Evolutionary conservation across 768 basidiomycete genomes (phyloP), one percentile per base, ranked within the genome.

Genomic region (Arthromyces matolae): DNA sequence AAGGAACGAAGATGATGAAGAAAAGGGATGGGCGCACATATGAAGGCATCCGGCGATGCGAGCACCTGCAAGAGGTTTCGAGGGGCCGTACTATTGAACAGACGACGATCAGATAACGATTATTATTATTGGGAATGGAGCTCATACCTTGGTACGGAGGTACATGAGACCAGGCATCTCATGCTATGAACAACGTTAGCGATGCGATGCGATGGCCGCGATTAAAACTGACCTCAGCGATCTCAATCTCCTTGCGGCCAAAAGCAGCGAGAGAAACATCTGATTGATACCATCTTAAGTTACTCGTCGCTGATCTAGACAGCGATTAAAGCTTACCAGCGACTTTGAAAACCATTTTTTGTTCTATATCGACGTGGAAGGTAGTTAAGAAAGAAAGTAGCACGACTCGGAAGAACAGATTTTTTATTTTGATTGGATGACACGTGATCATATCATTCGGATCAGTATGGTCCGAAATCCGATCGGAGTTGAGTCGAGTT

Each of bases 241-340:
- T 89, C 76, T 95, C 86, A 62, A 99, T 91, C 77, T 99, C 95
- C 78, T 99, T 99, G 78, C 95, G 93, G 71, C 95, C 93, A 73
- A 97, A 99, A 51, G 95, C 95, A 65, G 96, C 96, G 65, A 99
- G 90, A 62, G 94, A 98, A 62, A 95, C 76, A 66, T 93, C 93
- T 91, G 36, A 8, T 43, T 45, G 27, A 33, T 32, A n/a, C n/a
- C n/a, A n/a, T n/a, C n/a, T n/a, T n/a, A n/a, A n/a, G n/a, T n/a
- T n/a, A n/a, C 13, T 25, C 27, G 49, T 22, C 61, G 54, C 51
- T n/a, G 33, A 35, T 20, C 23, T 12, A 32, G 14, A 25, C 22
- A 4, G 40, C 22, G 32, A 45, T 29, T 32, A 20, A 1, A 14
- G 45, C 74, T 51, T 62, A 89, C 89, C 89, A 70, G 92, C 84